Base-by-base conservation (phyloP, 2,329 filamentous ascomycete species). In the Scleromitrula shiraiana region DNA sequence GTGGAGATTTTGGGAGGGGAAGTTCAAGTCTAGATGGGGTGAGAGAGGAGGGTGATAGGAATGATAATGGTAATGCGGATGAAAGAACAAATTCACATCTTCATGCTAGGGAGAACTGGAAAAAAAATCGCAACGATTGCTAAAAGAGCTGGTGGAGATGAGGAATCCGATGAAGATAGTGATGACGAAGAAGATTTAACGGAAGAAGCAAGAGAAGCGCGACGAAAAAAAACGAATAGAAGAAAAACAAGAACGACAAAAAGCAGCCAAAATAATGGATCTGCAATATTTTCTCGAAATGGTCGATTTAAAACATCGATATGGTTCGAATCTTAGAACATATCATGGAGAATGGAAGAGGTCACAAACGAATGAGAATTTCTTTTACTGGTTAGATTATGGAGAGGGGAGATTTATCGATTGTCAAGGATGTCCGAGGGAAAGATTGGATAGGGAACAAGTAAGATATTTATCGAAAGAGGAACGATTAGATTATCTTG, bases 371-470 rank as follows among this genome's bases (percentile, higher is more conserved):
- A 77, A 80, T 4, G 84, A 95, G 63, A 95, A 93, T 62, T 96
- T 90, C 73, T 95, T 95, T 65, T 91, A 89, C 67, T 95, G 90
- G 89, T 72, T 95, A 1, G 90, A 96, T 62, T 74, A 85, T 50
- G 90, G 90, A 5, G 82, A 83, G 41, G 90, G 90, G 0, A 80
- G 72, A 56, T 65, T 76, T 32, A 63, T 93, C 36, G 83, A 91
- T 53, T 69, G 91, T 10, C 75, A 80, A 3, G 75, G 78, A 0
- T 88, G 88, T 54, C 82, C 88, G 1, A 75, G 90, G 29, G 82
- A 86, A 50, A 73, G 80, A 12, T 70, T 95, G 6, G 86, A 93
- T 43, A 75, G 78, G 20, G 87, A 95, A 64, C 80, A 83, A 59
- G 86, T 95, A 2, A 77, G 90, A 15, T 96, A 95, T 62, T 70